phyloP scores from a whole-genome alignment of 495 filamentous ascomycete species.

The Penicillium desertorum region DNA sequence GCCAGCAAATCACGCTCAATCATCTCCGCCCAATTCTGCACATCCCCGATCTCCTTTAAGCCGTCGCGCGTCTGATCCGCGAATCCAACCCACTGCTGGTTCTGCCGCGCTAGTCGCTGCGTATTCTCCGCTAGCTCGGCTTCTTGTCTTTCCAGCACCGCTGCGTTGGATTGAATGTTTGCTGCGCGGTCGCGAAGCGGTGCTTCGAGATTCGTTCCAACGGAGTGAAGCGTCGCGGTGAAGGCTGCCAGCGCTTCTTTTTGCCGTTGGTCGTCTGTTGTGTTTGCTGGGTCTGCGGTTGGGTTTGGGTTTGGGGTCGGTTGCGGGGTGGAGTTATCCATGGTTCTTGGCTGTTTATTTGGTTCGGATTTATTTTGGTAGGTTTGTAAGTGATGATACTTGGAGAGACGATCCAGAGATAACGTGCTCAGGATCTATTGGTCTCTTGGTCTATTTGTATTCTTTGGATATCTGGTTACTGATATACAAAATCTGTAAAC shows the following conservation, averaged over 20 bases:
- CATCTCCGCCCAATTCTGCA: constrained; percentile 98
- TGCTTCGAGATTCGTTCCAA: constrained; percentile 65
- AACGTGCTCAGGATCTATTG: background rate
- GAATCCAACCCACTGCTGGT: constrained; percentile 65
- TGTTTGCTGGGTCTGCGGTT: constrained; percentile 4
- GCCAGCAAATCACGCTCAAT: constrained; percentile 87
- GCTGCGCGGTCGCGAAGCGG: constrained; percentile 70
- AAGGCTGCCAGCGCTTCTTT: constrained; percentile 72
- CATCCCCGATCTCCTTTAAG: constrained; percentile 90
- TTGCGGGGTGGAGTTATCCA: constrained; percentile 2
- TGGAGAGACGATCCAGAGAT: background rate
- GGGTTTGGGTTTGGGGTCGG: background rate
- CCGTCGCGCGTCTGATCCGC: constrained; percentile 65
- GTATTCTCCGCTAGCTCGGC: constrained; percentile 64
- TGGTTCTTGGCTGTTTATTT: background rate
- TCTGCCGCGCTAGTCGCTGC: constrained; percentile 66
- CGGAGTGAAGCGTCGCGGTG: constrained; percentile 72
- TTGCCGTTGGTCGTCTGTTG: constrained; percentile 23
- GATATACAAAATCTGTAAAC: background rate
- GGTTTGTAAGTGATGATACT: background rate
- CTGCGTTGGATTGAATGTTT: constrained; percentile 72
- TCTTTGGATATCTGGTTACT: background rate
- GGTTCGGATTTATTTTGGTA: background rate
- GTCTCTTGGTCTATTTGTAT: background rate
- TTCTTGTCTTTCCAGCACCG: constrained; percentile 70